A percentile compares a stretch with the other conserved stretches of the same genome.
These are phyloP conservation scores for Salix brachista DNA, from an alignment of 345 rosid species.

Conservation along the genomic window DNA sequence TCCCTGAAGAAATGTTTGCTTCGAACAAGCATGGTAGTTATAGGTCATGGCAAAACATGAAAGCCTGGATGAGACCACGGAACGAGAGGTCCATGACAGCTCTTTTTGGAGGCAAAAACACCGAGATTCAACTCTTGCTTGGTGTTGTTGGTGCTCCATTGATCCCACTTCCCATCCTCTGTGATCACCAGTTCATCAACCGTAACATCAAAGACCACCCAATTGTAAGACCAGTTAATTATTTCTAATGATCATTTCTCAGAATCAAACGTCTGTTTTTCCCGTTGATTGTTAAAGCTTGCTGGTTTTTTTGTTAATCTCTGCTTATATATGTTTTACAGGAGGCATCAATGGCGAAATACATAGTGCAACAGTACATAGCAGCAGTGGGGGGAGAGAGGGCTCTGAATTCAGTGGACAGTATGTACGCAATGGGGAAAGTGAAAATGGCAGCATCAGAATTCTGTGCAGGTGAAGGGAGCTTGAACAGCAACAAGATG, in stretches of 20 bases:
- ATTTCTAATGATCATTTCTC: not conserved
- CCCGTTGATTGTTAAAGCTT: not conserved
- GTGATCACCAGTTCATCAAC: constrained; percentile 31
- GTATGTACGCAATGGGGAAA: constrained; percentile 94
- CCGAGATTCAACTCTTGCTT: constrained; percentile 85
- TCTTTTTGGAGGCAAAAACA: constrained; percentile 53
- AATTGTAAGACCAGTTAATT: constrained; percentile 40
- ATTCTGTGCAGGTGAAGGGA: constrained; percentile 64
- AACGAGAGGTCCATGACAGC: constrained; percentile 27
- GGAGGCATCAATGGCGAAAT: constrained; percentile 89
- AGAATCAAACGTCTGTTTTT: not conserved
- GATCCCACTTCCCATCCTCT: constrained; percentile 66
- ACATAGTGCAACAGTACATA: constrained; percentile 84
- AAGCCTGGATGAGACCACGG: constrained; percentile 64
- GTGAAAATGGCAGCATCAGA: constrained; percentile 88
- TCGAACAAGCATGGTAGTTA: constrained; percentile 23
- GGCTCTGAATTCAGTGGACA: constrained; percentile 52
- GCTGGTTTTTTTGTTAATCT: not conserved
- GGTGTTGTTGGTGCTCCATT: constrained; percentile 96
- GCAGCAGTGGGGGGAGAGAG: constrained; percentile 88
- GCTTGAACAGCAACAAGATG: constrained; percentile 37
- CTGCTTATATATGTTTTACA: constrained; percentile 4
- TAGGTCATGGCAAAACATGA: constrained; percentile 72
- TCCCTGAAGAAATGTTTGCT: constrained; percentile 83
- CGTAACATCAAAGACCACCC: constrained; percentile 52